Percentiles rank a stretch among this genome's conserved stretches.
phyloP scores from a whole-genome alignment of 2,329 filamentous ascomycete genomes.

The Sordariomycetes sp. region DNA sequence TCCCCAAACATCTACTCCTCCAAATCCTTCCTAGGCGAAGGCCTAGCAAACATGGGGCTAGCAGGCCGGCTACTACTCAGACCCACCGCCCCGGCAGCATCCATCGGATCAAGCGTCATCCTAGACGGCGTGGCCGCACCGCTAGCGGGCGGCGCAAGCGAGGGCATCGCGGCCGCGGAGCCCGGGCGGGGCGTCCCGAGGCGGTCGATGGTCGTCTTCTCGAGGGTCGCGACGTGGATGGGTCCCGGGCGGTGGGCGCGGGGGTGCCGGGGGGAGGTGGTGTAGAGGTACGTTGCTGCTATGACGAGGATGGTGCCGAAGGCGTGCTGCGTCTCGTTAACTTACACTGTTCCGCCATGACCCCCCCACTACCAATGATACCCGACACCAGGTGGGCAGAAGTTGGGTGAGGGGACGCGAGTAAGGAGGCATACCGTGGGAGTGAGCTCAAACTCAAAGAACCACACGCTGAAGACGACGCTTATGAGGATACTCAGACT shows the following conservation, averaged over 20 bases:
- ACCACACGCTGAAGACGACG: constrained; percentile 70
- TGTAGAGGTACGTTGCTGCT: constrained; percentile 76
- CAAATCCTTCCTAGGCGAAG: constrained; percentile 20
- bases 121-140: not conserved
- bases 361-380: too few species aligned
- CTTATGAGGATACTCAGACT: constrained; percentile 85
- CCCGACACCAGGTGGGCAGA: too few species aligned
- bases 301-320: constrained; percentile 69
- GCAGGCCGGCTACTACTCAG: constrained; percentile 31
- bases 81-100: constrained; percentile 20
- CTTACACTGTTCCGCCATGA: constrained; percentile 7
- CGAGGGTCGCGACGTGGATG: constrained; percentile 58
- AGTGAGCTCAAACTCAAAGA: constrained; percentile 71
- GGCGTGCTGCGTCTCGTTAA: constrained; percentile 49
- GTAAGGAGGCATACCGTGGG: constrained; percentile 60
- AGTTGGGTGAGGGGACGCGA: too few species aligned
- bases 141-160: not conserved
- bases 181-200: constrained; percentile 20
- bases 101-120: constrained; percentile 25
- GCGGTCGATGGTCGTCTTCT: constrained; percentile 55
- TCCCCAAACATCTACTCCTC: too few species aligned
- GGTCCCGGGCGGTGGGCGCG: constrained; percentile 45
- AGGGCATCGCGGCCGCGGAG: not conserved
- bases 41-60: constrained; percentile 27
- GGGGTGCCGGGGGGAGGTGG: constrained; percentile 35